Percentiles rank a stretch among this genome's conserved stretches.
Conservation (phyloP, 2,329 filamentous ascomycete species). For the Alternaria arbusti region DNA sequence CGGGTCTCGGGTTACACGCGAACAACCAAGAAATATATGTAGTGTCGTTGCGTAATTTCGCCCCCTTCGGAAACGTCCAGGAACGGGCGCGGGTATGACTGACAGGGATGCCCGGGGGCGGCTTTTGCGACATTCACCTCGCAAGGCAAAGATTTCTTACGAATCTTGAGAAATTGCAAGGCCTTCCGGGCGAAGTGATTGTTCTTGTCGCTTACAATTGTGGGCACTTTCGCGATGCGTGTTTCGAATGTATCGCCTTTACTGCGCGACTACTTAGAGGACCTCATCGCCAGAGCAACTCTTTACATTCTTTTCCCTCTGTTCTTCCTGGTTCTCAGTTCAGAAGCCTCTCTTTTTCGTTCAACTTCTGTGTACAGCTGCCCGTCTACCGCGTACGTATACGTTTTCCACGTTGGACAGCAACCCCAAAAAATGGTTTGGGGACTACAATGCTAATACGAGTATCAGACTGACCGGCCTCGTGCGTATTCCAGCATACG, state of each 20-base stretch:
- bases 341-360: background rate
- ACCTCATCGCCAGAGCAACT: background rate
- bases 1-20: background rate
- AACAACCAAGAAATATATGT: background rate
- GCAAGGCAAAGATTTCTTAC: background rate
- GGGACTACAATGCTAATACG: background rate
- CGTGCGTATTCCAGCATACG: background rate
- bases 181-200: background rate
- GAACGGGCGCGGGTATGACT: background rate
- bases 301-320: background rate
- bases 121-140: background rate
- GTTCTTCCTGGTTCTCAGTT: background rate
- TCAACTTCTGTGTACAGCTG: background rate
- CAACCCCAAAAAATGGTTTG: background rate
- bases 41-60: background rate
- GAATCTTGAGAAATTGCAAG: background rate
- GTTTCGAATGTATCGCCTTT: background rate
- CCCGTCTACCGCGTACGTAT: background rate
- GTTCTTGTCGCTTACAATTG: background rate
- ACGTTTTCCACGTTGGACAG: background rate
- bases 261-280: background rate
- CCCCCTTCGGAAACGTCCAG: background rate
- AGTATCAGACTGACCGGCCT: background rate
- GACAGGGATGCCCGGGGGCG: background rate
- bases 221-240: background rate